Conservation (phyloP, 257 asterid species). For the Jaltomata sinuosa region DNA sequence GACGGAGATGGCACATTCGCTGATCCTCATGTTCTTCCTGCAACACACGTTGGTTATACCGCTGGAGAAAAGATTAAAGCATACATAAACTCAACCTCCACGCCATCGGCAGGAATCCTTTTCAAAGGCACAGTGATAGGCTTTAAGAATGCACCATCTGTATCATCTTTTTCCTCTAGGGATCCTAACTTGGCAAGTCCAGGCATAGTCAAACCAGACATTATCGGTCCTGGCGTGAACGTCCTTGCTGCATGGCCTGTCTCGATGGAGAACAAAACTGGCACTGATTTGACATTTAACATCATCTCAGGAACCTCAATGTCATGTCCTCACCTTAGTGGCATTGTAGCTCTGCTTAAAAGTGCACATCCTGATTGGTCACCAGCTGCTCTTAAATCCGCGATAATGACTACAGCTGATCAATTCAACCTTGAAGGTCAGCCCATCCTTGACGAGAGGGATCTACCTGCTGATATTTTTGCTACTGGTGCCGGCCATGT, state of each 20-base stretch:
- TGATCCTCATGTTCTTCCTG: conserved; percentile 14
- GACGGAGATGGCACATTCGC: not conserved
- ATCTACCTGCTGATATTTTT: conserved; percentile 10
- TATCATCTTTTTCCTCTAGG: conserved; percentile 16
- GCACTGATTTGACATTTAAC: conserved; percentile 11
- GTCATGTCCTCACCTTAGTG: conserved; percentile 20
- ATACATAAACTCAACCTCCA: conserved; percentile 1
- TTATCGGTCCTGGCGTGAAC: conserved; percentile 16
- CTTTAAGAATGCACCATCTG: not conserved
- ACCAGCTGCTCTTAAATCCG: conserved; percentile 14
- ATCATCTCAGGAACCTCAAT: conserved; percentile 19
- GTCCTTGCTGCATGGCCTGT: conserved; percentile 18
- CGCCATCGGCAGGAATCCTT: not conserved
- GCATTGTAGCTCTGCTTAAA: conserved; percentile 11
- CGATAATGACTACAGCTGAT: conserved; percentile 15
- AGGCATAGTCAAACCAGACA: conserved; percentile 15
- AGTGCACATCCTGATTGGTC: conserved; percentile 12
- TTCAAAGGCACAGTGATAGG: not conserved
- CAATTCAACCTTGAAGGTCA: not conserved
- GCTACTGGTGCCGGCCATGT: conserved; percentile 40
- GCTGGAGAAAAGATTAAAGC: conserved; percentile 6
- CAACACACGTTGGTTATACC: not conserved
- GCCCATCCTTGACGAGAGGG: conserved; percentile 2
- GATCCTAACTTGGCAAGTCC: conserved; percentile 12
- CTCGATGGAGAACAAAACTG: not conserved